A percentile compares a stretch with the other conserved stretches of the same genome.
These are phyloP conservation scores for Petunia secreta DNA, from an alignment of 257 asterid species.

Conservation along the genomic window DNA sequence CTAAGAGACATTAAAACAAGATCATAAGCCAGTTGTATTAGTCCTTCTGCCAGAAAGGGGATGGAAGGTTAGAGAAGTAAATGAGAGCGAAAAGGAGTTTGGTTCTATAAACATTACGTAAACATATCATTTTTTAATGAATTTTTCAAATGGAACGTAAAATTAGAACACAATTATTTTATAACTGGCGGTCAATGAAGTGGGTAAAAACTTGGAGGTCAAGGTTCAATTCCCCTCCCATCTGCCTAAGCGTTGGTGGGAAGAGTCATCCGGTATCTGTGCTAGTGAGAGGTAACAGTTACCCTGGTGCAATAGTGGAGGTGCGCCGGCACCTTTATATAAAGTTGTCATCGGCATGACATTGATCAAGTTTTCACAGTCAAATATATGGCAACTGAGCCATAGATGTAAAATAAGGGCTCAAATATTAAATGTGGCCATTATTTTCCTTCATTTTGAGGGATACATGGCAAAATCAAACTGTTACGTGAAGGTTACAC, in stretches of 20 bases:
- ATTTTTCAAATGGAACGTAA: not conserved
- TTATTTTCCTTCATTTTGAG: not conserved
- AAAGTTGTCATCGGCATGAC: not conserved
- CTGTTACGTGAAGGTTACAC: slow-evolving; percentile 9
- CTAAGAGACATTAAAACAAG: not conserved
- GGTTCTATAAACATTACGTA: not conserved
- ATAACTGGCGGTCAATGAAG: too few relatives aligned
- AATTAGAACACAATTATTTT: not conserved
- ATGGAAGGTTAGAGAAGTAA: not conserved
- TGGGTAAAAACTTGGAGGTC: too few relatives aligned
- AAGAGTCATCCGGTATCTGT: too few relatives aligned
- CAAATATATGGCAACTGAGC: not conserved
- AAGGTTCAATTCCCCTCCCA: too few relatives aligned
- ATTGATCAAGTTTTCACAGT: slow-evolving; percentile 4
- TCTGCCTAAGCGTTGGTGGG: too few relatives aligned
- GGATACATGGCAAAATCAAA: not conserved
- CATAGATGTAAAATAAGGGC: not conserved
- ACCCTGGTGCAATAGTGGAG: too few relatives aligned
- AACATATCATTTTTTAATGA: not conserved
- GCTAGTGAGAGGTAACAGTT: too few relatives aligned
- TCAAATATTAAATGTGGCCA: not conserved
- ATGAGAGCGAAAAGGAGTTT: not conserved
- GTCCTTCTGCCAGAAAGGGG: not conserved
- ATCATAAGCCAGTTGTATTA: not conserved
- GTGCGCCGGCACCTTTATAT: too few relatives aligned